These are phyloP conservation scores for Graphilbum fragrans DNA, from an alignment of 2,329 filamentous ascomycete species.

Conservation along the genomic window DNA sequence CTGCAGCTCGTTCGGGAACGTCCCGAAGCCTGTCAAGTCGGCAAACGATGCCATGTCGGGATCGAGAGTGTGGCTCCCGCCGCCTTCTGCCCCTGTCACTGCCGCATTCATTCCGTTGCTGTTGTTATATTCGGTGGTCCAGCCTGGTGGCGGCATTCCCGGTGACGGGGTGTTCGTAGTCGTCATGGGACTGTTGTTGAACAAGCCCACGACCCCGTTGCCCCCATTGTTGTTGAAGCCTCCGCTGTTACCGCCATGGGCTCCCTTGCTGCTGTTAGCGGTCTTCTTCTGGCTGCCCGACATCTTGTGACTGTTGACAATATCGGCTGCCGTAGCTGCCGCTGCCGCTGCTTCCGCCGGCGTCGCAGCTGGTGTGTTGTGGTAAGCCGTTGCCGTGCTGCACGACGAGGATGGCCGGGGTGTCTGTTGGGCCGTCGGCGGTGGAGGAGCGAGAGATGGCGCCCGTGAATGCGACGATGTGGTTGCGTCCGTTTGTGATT, in stretches of 20 bases:
- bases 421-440: not conserved
- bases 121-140: slow-evolving; percentile 15
- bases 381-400: slow-evolving; percentile 7
- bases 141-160: slow-evolving; percentile 28
- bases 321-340: slow-evolving; percentile 10
- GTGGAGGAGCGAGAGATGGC: not conserved
- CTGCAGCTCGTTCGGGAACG: slow-evolving; percentile 13
- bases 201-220: slow-evolving; percentile 18
- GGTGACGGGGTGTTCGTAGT: slow-evolving; percentile 30
- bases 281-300: not conserved
- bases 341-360: slow-evolving; percentile 10
- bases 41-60: slow-evolving; percentile 23
- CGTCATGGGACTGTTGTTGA: slow-evolving; percentile 28
- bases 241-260: slow-evolving; percentile 15
- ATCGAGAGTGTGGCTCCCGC: not conserved
- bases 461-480: not conserved
- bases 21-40: slow-evolving; percentile 31
- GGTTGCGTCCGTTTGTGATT: not conserved
- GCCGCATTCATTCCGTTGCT: slow-evolving; percentile 20
- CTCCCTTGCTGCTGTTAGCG: slow-evolving; percentile 17
- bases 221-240: slow-evolving; percentile 11
- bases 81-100: not conserved
- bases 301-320: slow-evolving; percentile 11
- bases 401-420: slow-evolving; percentile 8
- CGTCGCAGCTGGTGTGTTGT: slow-evolving; percentile 9